phyloP scores from a whole-genome alignment of 1,284 basidiomycete genomes.

The Megacollybia platyphylla region DNA sequence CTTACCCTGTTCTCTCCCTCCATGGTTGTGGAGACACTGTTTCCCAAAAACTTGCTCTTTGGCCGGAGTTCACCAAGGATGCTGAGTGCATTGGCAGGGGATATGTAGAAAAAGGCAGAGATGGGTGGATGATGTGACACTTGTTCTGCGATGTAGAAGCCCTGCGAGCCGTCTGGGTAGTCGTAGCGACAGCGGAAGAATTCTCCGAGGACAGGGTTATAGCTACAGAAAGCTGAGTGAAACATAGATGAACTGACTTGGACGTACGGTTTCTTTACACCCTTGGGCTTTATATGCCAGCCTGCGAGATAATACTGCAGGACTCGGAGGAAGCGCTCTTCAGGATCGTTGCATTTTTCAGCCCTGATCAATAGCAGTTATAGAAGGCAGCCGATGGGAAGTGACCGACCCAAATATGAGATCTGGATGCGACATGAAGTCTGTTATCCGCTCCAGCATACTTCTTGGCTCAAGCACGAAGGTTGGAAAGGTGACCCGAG shows the following conservation, averaged over 20 bases:
- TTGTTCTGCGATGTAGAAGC: conserved; percentile 97
- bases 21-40: conserved; percentile 91
- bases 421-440: conserved; percentile 99
- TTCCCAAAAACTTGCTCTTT: conserved; percentile 94
- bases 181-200: conserved; percentile 96
- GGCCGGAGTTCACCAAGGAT: conserved; percentile 93
- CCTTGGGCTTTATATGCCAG: conserved; percentile 99
- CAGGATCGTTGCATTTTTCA: conserved; percentile 64
- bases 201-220: conserved; percentile 95
- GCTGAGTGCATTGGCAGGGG: conserved; percentile 74
- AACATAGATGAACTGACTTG: not conserved
- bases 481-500: conserved; percentile 86
- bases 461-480: conserved; percentile 91
- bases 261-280: conserved; percentile 95
- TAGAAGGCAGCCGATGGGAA: conserved; percentile 7
- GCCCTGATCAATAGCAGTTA: conserved; percentile 32
- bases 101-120: conserved; percentile 94
- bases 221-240: conserved; percentile 33
- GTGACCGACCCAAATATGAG: conserved; percentile 82
- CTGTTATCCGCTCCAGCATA: conserved; percentile 93
- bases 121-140: conserved; percentile 93
- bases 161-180: conserved; percentile 84
- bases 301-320: conserved; percentile 95
- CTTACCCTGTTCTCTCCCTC: conserved; percentile 89
- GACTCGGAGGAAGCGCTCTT: conserved; percentile 87